These are phyloP conservation scores for Moesziomyces sp. DNA, from an alignment of 1,284 basidiomycete genomes.

Conservation along the genomic window DNA sequence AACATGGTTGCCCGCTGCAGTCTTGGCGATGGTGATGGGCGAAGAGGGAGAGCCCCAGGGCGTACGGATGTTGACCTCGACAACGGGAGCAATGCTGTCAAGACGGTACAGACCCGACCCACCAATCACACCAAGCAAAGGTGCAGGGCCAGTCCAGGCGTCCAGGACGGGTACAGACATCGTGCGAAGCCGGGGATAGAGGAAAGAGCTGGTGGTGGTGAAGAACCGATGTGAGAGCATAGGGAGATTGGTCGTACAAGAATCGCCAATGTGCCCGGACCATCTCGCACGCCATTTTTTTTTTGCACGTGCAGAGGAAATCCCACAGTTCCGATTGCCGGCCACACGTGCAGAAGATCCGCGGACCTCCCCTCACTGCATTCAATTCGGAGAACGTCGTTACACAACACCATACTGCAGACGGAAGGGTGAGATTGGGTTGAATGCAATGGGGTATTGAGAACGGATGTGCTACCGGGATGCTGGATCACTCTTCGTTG, in stretches of 20 bases:
- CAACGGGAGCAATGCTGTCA: constrained; percentile 60
- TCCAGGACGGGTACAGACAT: constrained; percentile 25
- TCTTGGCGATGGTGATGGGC: constrained; percentile 85
- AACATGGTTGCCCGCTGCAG: constrained; percentile 79
- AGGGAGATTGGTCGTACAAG: neutral
- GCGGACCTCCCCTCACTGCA: too few species aligned
- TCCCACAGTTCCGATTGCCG: too few species aligned
- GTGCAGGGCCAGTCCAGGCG: constrained; percentile 48
- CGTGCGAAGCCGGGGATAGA: constrained; percentile 8
- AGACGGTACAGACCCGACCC: constrained; percentile 67
- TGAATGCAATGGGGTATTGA: neutral
- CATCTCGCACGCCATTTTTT: constrained; percentile 23
- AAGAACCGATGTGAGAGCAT: neutral
- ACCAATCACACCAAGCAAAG: constrained; percentile 63
- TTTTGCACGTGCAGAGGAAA: neutral
- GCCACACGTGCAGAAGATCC: too few species aligned
- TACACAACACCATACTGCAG: too few species aligned
- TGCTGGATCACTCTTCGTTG: neutral
- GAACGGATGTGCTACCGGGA: neutral
- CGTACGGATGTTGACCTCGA: constrained; percentile 67
- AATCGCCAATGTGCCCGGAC: constrained; percentile 3
- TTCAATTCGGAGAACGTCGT: too few species aligned
- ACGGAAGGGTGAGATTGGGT: too few species aligned
- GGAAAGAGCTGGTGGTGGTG: neutral
- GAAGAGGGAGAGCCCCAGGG: constrained; percentile 95